Base-by-base conservation (phyloP, 2,329 filamentous ascomycete species). In the Ophiostoma ips region DNA sequence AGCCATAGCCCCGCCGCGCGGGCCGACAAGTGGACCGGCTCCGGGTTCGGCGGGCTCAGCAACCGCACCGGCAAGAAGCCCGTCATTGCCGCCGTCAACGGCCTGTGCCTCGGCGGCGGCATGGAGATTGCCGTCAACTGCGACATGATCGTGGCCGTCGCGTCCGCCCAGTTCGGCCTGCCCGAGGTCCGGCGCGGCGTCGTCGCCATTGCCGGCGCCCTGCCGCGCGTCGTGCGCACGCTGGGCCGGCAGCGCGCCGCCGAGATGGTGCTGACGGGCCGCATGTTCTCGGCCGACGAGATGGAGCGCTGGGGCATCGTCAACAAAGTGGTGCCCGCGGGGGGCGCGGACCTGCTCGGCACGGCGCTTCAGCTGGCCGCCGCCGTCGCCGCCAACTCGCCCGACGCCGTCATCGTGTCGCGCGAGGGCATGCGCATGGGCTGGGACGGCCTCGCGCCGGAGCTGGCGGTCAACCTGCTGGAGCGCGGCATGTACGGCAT, bases 111-210 rank as follows among this genome's bases (percentile, higher is more conserved):
- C 43, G 85, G 85, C 34, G 85, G 84, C 49, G 85, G 84, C 2
- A 81, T 84, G 64, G 85, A 90, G 68, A 86, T 88, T 67, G 72
- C 78, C 12, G 68, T 83, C 46, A 87, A 87, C 64, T 76, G 75
- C 55, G 86, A 92, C 67, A 66, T 90, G 51, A 73, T 87, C 3
- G 63, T 89, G 31, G 83, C 84, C 3, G 67, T 71, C 2, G 61
- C 66, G 3, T 59, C 62, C 12, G 82, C 83, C 0, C 67, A 64
- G 24, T 88, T 90, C 60, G 76, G 73, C 1, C 68, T 89, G 7
- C 84, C 85, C 0, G 85, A 88, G 64, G 81, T 83, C 2, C 77
- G 75, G 54, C 72, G 79, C 49, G 84, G 84, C 7, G 82, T 87
- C 8, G 76, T 83, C 3, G 79, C 84, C 28, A 70, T 84, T 1